A percentile compares a stretch with the other conserved stretches of the same genome.
Evolutionary conservation across 1,284 basidiomycete species (phyloP).

Genomic region (Leucoagaricus sp.): DNA sequence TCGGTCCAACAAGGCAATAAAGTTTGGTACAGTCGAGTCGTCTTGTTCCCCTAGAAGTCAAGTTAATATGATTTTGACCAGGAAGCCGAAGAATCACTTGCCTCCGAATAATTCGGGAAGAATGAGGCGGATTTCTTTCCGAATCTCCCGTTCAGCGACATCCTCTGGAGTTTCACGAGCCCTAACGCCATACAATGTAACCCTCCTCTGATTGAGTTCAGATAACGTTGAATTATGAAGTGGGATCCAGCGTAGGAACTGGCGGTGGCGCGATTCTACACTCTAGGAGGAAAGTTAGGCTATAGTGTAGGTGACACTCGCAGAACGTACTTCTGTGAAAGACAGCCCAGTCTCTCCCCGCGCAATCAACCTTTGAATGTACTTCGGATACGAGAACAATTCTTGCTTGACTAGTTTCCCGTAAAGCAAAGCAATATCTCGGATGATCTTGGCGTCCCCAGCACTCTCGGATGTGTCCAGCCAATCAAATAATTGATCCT

Average conservation of each 20-base stretch:
- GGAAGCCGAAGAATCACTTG: constrained; percentile 23
- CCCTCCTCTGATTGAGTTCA: constrained; percentile 64
- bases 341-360: constrained; percentile 70
- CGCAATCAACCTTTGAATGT: constrained; percentile 84
- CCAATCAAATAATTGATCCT: constrained; percentile 84
- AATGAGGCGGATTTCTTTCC: constrained; percentile 63
- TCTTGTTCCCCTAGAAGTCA: constrained; percentile 3
- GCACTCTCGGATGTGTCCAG: constrained; percentile 71
- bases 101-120: constrained; percentile 72
- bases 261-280: constrained; percentile 59
- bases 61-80: not conserved
- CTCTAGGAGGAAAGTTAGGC: constrained; percentile 25
- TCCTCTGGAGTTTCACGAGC: constrained; percentile 71
- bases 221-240: constrained; percentile 57
- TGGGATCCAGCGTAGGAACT: constrained; percentile 70
- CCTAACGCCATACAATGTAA: constrained; percentile 65
- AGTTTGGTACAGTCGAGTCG: constrained; percentile 22
- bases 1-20: constrained; percentile 39
- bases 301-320: constrained; percentile 10
- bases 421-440: constrained; percentile 70
- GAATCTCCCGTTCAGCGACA: constrained; percentile 62
- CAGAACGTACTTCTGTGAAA: constrained; percentile 46
- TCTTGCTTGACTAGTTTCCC: constrained; percentile 78
- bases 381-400: constrained; percentile 83
- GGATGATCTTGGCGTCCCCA: constrained; percentile 57